These are phyloP conservation scores for Podila horticola DNA, from an alignment of 192 early-diverging fungal genomes.

Conservation along the genomic window DNA sequence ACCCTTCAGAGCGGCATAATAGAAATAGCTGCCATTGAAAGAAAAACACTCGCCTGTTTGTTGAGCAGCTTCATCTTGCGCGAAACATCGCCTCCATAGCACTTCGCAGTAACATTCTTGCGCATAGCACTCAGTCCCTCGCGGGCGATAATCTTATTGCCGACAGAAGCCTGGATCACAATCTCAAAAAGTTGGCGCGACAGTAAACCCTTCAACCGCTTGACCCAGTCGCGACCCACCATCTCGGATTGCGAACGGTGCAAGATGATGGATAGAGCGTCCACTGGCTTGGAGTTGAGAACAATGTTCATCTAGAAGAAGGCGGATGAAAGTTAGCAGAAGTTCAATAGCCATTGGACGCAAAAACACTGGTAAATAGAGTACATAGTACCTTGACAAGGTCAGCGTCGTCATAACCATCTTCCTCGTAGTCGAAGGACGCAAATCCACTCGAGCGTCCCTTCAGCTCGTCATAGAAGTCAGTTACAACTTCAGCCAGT, in stretches of 20 bases:
- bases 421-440: conserved; percentile 96
- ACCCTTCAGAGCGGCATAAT: background rate
- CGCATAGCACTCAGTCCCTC: conserved; percentile 88
- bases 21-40: background rate
- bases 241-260: conserved; percentile 76
- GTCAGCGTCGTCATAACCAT: conserved; percentile 85
- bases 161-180: conserved; percentile 88
- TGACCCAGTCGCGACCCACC: conserved; percentile 86
- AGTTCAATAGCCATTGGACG: background rate
- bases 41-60: conserved; percentile 64
- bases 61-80: conserved; percentile 98
- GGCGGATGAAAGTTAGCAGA: background rate
- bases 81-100: conserved; percentile 96
- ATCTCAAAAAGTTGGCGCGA: conserved; percentile 95
- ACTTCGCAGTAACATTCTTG: conserved; percentile 98
- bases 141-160: conserved; percentile 85
- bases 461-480: conserved; percentile 97
- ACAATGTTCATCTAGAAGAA: conserved; percentile 79
- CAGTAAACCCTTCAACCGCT: conserved; percentile 84
- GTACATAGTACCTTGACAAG: conserved; percentile 75
- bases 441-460: conserved; percentile 91
- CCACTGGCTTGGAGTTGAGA: conserved; percentile 91
- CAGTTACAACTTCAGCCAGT: conserved; percentile 92
- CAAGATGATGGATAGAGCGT: conserved; percentile 90
- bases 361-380: too few relatives aligned